These are phyloP conservation scores for Fusarium sp. DNA, from an alignment of 2,329 filamentous ascomycete genomes.

Conservation along the genomic window DNA sequence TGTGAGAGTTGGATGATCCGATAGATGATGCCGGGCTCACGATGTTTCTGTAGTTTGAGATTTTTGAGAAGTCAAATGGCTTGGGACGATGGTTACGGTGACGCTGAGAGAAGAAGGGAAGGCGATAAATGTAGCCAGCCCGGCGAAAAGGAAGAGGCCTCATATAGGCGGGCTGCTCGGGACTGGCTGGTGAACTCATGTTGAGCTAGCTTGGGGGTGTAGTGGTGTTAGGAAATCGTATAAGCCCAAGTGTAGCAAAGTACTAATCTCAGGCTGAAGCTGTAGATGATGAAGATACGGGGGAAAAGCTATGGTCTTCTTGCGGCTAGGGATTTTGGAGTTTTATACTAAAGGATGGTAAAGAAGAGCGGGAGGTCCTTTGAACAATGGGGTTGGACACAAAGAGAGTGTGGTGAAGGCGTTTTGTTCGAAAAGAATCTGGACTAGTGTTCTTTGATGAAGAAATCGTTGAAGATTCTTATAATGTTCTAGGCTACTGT, in stretches of 20 bases:
- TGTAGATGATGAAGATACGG: background rate
- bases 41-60: background rate
- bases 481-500: background rate
- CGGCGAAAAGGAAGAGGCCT: slow-evolving; percentile 26
- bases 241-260: background rate
- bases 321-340: too few relatives aligned
- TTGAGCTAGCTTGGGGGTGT: background rate
- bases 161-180: background rate
- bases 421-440: background rate
- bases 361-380: background rate
- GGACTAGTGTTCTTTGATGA: background rate
- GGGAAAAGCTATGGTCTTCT: background rate
- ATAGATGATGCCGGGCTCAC: background rate
- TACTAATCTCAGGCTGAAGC: background rate
- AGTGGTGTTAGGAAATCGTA: background rate
- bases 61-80: background rate
- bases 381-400: slow-evolving; percentile 22
- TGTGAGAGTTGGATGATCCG: background rate
- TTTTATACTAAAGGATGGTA: slow-evolving; percentile 9
- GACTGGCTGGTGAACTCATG: slow-evolving; percentile 7
- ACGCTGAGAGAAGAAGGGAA: slow-evolving; percentile 10
- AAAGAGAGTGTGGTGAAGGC: slow-evolving; percentile 9
- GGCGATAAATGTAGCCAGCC: background rate
- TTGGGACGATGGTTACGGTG: slow-evolving; percentile 6
- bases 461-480: background rate